Base-by-base conservation (phyloP, 179 eudicot genomes). In the Silene noctiflora region DNA sequence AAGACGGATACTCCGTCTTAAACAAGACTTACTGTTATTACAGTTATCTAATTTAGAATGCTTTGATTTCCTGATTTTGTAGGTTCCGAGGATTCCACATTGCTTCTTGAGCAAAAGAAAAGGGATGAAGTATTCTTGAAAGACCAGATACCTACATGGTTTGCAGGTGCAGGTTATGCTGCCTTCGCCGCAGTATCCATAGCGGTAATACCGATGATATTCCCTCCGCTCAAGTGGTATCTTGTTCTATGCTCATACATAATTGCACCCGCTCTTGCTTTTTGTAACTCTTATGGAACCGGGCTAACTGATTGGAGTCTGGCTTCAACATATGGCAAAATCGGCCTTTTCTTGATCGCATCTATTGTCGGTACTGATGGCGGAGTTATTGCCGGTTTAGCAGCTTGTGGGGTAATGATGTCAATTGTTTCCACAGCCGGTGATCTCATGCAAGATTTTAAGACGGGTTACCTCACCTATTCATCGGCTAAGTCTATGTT, bases 231-330 rank as follows among this genome's bases (percentile, higher is more conserved):
- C 11, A 95, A 91, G 74, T 95, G 99, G 99, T 95, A 95, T 68
- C 78, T 95, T 3, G 97, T 95, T 73, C 92, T 95, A 14, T 88
- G 95, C 80, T 81, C 93, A 1, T 95, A 95, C 78, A 22, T 93
- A 27, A 33, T 95, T 39, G 99, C 97, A 53, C 99, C 99, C 59
- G 99, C 99, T 66, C 92, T 95, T 75, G 99, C 97, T 67, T 95
- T 95, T 81, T 95, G 99, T 91, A 95, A 95, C 80, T 95, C 99
- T 6, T 95, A 95, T 44, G 98, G 97, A 25, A 89, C 92, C 10
- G 99, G 99, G 21, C 97, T 95, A 62, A 95, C 99, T 29, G 98
- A 95, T 83, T 95, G 99, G 99, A 95, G 81, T 79, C 80, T 95
- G 76, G 90, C 99, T 59, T 88, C 97, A 63, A 95, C 98, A 6